Base-by-base conservation (phyloP, 2,329 filamentous ascomycete genomes). In the Penicillium decumbens region DNA sequence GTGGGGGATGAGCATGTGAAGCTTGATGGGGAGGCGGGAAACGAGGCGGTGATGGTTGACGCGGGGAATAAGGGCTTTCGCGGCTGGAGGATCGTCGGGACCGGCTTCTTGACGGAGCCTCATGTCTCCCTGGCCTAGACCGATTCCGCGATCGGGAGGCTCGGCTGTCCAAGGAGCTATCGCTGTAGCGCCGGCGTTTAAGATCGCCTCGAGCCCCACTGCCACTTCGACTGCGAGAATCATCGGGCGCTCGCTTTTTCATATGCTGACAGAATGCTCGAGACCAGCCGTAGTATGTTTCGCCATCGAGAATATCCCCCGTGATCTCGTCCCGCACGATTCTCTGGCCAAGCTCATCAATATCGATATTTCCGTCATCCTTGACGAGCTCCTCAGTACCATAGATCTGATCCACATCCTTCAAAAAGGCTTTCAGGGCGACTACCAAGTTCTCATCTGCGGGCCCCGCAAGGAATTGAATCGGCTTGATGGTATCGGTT, bases 251-350 rank as follows among this genome's bases (percentile, higher is more conserved):
- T 42, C 68, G 60, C 53, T 65, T 70, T 69, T 85, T 89, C 86
- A 93, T 93, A 63, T 86, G 87, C 57, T 88, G 77, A 65, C 88
- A 95, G 59, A 95, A 93, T 1, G 76, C 75, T 33, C 81, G 79
- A 4, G 89, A 92, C 90, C 90, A 95, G 53, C 89, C 90, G 65
- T 95, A 95, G 67, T 95, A 95, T 0, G 87, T 88, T 55, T 88
- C 84, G 1, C 84, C 84, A 6, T 78, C 76, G 6, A 84, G 65
- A 1, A 84, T 71, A 2, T 86, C 81, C 0, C 84, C 84, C 0
- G 81, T 85, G n/a, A 81, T 72, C 57, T 85, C 81, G 58, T 89
- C 83, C 2, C 81, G 67, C 15, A 83, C 72, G 45, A 89, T 74
- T 13, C 78, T 72, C 65, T 93, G 85, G 9, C 89, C 89, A 50